Conservation (phyloP, 177 flowering plant species). For the Tripterygium wilfordii region DNA sequence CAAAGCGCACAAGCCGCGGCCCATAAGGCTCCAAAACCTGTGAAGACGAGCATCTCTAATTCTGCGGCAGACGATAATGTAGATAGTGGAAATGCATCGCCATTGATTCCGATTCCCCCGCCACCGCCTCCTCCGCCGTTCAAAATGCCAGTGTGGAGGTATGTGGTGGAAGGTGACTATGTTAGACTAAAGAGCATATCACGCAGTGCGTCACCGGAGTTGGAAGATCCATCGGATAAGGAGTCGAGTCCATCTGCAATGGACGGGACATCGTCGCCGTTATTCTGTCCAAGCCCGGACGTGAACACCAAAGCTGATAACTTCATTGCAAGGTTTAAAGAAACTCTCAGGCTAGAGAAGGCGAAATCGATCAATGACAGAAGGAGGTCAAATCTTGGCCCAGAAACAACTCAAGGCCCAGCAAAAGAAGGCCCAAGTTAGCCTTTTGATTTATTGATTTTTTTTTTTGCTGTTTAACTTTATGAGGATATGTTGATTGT, state of each 20-base stretch:
- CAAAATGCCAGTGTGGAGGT: constrained; percentile 2
- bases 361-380: constrained; percentile 22
- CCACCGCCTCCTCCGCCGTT: constrained; percentile 35
- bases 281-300: constrained; percentile 41
- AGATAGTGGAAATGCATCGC: constrained; percentile 16
- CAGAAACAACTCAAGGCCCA: background rate
- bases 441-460: background rate
- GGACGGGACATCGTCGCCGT: constrained; percentile 2
- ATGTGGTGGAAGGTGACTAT: background rate
- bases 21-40: constrained; percentile 3
- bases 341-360: constrained; percentile 35
- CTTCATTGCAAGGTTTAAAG: constrained; percentile 43
- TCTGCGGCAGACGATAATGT: background rate
- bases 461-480: no score
- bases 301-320: constrained; percentile 40
- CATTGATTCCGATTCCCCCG: constrained; percentile 15
- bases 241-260: constrained; percentile 5
- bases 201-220: constrained; percentile 3
- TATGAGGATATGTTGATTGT: no score
- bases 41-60: background rate
- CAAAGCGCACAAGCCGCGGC: background rate
- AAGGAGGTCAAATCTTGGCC: constrained; percentile 30
- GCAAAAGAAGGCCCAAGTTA: background rate
- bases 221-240: constrained; percentile 4
- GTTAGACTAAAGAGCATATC: constrained; percentile 1